Evolutionary conservation across 2,329 filamentous ascomycete species (phyloP), one percentile per base, ranked within the genome.

Genomic region (Fusarium nanum): DNA sequence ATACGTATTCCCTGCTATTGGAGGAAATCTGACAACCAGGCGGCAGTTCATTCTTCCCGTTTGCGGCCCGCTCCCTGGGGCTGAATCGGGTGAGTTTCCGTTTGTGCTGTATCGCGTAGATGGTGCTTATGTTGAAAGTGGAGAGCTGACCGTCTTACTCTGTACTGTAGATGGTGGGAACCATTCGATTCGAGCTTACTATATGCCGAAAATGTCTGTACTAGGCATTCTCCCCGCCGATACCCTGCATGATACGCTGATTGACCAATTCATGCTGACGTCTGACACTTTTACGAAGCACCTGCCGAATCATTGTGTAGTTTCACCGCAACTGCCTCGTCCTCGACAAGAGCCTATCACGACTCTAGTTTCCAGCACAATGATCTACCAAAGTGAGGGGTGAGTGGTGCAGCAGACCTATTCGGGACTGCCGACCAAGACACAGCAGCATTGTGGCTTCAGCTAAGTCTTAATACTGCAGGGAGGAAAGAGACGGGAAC

Each of bases 371-470:
- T 41, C 30, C n/a, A 53, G 53, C 62, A 70, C 49, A 65, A 42
- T 49, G 40, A 44, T 50, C 44, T 49, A 56, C 68, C 55, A 71
- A 68, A 59, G 46, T 60, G 68, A 71, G 67, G 68, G 59, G 63
- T 8, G 34, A 37, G 49, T 48, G 50, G 34, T 44, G 23, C 55
- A 60, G 56, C 53, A 20, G 50, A 47, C 68, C 56, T 57, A 67
- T 72, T 57, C 52, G 46, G 56, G 60, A 48, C 41, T 49, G 40
- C 54, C 60, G 47, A 56, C 56, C 58, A 44, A 71, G 68, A 70
- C 68, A 70, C 65, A 44, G 46, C 64, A 61, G 57, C 52, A 27
- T 41, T 62, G 64, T 64, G 68, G 68, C 68, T 71, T 72, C 56
- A 67, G 57, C 50, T 57, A 45, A 42, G 27, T 52, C 41, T 20